Evolutionary conservation across 495 filamentous ascomycete genomes (phyloP).

Genomic region (Hypoxylon cercidicola): DNA sequence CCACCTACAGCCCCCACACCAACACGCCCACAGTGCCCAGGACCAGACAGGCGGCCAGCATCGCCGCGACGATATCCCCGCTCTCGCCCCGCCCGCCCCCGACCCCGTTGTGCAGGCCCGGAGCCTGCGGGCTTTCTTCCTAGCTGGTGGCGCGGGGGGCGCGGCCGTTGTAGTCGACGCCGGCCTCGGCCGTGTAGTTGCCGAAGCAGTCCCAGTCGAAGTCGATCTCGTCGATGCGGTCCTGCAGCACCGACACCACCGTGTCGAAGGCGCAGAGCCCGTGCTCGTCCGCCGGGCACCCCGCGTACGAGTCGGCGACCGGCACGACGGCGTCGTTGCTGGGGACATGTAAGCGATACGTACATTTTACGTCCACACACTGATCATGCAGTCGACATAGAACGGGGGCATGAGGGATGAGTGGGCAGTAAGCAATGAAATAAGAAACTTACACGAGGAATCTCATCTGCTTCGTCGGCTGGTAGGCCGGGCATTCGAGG

Average conservation of each 20-base stretch:
- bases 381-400: no score
- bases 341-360: conserved; percentile 9
- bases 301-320: conserved; percentile 39
- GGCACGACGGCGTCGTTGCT: conserved; percentile 47
- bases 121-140: conserved; percentile 24
- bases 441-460: conserved; percentile 42
- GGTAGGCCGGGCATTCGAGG: conserved; percentile 43
- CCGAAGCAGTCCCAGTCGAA: conserved; percentile 49
- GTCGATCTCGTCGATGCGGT: conserved; percentile 47
- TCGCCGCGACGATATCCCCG: not conserved
- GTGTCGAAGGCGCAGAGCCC: conserved; percentile 47
- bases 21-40: conserved; percentile 21
- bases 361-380: no score
- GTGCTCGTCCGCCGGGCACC: conserved; percentile 38
- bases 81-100: not conserved
- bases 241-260: conserved; percentile 42
- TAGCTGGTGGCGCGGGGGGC: conserved; percentile 34
- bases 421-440: not conserved
- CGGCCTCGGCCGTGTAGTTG: conserved; percentile 39
- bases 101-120: conserved; percentile 16
- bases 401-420: no score
- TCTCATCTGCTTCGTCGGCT: conserved; percentile 45
- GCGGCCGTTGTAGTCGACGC: conserved; percentile 46
- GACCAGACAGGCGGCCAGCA: conserved; percentile 17
- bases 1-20: not conserved